These are phyloP conservation scores for Clonostachys rosea DNA, from an alignment of 2,329 filamentous ascomycete genomes.

Conservation along the genomic window DNA sequence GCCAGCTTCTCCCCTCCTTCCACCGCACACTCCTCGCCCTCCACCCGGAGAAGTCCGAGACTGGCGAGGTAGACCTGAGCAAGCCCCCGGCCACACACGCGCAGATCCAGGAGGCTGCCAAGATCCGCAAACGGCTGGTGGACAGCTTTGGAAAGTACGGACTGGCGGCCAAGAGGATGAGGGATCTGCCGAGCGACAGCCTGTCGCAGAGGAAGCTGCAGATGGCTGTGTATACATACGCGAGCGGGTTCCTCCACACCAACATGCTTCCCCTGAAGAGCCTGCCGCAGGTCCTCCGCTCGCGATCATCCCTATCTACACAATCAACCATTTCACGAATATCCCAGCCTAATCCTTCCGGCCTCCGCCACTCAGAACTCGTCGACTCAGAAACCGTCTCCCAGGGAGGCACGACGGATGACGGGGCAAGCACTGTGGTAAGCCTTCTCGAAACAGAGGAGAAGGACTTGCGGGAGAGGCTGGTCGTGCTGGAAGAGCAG, in stretches of 20 bases:
- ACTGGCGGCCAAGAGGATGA: conserved; percentile 71
- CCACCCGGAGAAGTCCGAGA: conserved; percentile 46
- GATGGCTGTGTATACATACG: conserved; percentile 76
- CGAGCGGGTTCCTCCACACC: conserved; percentile 77
- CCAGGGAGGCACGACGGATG: conserved; percentile 27
- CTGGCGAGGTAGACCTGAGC: conserved; percentile 26
- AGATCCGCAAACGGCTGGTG: conserved; percentile 83
- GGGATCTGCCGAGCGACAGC: conserved; percentile 71
- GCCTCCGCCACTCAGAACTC: conserved; percentile 40
- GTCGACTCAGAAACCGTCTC: conserved; percentile 38
- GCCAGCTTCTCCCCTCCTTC: conserved; percentile 75
- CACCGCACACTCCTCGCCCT: conserved; percentile 71
- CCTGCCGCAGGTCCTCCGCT: conserved; percentile 60
- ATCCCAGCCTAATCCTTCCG: conserved; percentile 26
- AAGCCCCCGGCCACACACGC: conserved; percentile 46
- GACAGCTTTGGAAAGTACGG: conserved; percentile 90
- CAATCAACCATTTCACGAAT: conserved; percentile 16
- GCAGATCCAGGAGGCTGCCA: conserved; percentile 80
- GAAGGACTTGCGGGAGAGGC: conserved; percentile 70
- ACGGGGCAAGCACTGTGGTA: conserved; percentile 46
- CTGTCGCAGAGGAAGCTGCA: conserved; percentile 72
- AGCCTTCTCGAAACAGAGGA: conserved; percentile 74
- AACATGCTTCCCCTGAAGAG: conserved; percentile 87
- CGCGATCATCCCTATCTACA: conserved; percentile 21
- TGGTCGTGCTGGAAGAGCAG: conserved; percentile 88